These are phyloP conservation scores for Saccharomycopsis sp. DNA, from an alignment of 805 yeast species.

Conservation along the genomic window DNA sequence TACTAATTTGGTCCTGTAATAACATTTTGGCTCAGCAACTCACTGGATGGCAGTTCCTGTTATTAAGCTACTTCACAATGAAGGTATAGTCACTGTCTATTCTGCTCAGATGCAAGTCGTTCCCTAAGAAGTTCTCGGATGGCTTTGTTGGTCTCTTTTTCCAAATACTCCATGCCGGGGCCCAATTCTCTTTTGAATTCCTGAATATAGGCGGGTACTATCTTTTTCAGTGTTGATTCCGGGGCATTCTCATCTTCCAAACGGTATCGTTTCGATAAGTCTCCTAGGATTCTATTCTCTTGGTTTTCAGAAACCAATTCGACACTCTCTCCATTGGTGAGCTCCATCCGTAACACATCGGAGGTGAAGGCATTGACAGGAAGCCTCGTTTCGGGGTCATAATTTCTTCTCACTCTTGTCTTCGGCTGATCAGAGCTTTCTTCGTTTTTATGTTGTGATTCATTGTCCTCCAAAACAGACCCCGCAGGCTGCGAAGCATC, in stretches of 20 bases:
- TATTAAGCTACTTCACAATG: too few species aligned
- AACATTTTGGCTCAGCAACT: background rate
- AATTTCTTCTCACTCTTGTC: slow-evolving; percentile 1
- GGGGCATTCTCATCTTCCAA: background rate
- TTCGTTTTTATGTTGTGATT: background rate
- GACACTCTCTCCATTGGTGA: slow-evolving; percentile 3
- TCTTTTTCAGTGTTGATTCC: background rate
- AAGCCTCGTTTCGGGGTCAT: background rate
- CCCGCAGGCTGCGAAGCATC: background rate
- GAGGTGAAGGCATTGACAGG: slow-evolving; percentile 4
- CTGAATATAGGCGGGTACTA: background rate
- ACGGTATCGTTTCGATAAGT: slow-evolving; percentile 1
- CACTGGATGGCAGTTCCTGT: background rate
- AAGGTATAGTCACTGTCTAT: background rate
- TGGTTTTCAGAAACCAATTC: background rate
- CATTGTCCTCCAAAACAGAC: background rate
- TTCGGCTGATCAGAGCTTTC: background rate
- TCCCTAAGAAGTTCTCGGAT: background rate
- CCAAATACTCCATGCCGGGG: background rate
- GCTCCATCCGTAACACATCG: background rate
- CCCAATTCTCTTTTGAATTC: background rate
- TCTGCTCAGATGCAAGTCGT: background rate
- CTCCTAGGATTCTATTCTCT: background rate
- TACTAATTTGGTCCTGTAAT: too few species aligned
- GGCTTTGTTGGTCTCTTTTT: background rate